phyloP scores from a whole-genome alignment of 2,329 filamentous ascomycete species.

The Harringtonia aguacate region DNA sequence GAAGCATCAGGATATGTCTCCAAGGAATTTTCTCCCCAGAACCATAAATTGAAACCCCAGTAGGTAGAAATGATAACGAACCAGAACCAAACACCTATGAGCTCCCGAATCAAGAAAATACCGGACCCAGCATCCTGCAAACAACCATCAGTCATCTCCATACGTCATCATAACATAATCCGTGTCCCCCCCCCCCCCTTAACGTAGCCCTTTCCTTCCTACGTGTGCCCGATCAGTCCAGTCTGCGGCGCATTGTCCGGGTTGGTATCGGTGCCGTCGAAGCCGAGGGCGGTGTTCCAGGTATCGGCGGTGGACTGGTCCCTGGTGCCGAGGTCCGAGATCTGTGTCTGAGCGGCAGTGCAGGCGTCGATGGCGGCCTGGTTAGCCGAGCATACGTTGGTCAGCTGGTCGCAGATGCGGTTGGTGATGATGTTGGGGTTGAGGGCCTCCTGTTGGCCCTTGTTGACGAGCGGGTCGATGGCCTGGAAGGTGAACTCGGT shows the following conservation, averaged over 20 bases:
- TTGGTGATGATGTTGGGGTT: slow-evolving; percentile 68
- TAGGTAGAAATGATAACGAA: too few species aligned
- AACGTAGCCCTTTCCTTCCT: slow-evolving; percentile 8
- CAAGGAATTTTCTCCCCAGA: too few species aligned
- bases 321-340: slow-evolving; percentile 20
- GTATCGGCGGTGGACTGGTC: slow-evolving; percentile 26
- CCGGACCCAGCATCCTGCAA: too few species aligned
- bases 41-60: too few species aligned
- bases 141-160: too few species aligned
- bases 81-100: too few species aligned
- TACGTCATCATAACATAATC: too few species aligned
- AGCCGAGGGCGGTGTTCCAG: slow-evolving; percentile 30
- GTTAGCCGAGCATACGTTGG: slow-evolving; percentile 55
- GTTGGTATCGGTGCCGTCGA: slow-evolving; percentile 26
- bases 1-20: too few species aligned
- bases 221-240: slow-evolving; percentile 26
- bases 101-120: too few species aligned
- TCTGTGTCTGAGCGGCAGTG: slow-evolving; percentile 35
- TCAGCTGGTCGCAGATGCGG: slow-evolving; percentile 58
- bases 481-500: slow-evolving; percentile 60
- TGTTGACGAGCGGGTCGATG: slow-evolving; percentile 48
- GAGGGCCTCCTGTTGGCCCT: slow-evolving; percentile 55
- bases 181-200: too few species aligned
- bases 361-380: slow-evolving; percentile 45
- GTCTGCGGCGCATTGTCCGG: slow-evolving; percentile 25